A percentile compares a stretch with the other conserved stretches of the same genome.
These are phyloP conservation scores for Priceomyces castillae DNA, from an alignment of 805 yeast genomes.

Conservation along the genomic window DNA sequence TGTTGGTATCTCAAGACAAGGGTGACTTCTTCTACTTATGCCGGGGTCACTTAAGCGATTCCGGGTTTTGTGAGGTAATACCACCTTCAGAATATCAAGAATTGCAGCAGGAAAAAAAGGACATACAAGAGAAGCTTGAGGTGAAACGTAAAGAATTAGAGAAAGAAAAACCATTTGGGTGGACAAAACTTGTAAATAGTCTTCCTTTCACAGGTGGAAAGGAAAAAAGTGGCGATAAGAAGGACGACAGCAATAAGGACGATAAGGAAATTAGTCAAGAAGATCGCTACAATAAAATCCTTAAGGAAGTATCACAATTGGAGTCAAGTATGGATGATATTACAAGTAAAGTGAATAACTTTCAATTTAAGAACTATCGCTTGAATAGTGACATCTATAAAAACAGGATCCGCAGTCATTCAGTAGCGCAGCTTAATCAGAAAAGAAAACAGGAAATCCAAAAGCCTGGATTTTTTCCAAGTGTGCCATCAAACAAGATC, in stretches of 20 bases:
- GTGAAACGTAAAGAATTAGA: conserved; percentile 23
- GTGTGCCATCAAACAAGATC: conserved; percentile 17
- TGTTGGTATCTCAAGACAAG: conserved; percentile 44
- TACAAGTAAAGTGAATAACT: conserved; percentile 23
- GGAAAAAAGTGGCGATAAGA: conserved; percentile 19
- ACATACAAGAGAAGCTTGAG: conserved; percentile 16
- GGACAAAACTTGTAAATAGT: conserved; percentile 28
- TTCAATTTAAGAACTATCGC: conserved; percentile 35
- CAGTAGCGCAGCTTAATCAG: conserved; percentile 30
- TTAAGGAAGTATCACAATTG: conserved; percentile 15
- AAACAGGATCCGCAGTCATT: conserved; percentile 34
- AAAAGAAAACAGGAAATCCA: conserved; percentile 29
- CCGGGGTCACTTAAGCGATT: conserved; percentile 45
- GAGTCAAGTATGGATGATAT: conserved; percentile 18
- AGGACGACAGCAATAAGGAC: conserved; percentile 7
- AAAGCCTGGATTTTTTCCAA: conserved; percentile 41
- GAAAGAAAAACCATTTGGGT: conserved; percentile 30
- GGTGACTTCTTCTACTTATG: conserved; percentile 56
- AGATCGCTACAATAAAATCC: conserved; percentile 15
- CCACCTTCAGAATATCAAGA: conserved; percentile 34
- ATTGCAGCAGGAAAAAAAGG: conserved; percentile 20
- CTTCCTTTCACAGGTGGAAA: conserved; percentile 10
- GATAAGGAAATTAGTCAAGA: conserved; percentile 11
- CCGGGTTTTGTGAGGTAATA: conserved; percentile 41
- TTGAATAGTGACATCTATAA: conserved; percentile 42